Base-by-base conservation (phyloP, 768 basidiomycete species). In the Collybia mongolica region DNA sequence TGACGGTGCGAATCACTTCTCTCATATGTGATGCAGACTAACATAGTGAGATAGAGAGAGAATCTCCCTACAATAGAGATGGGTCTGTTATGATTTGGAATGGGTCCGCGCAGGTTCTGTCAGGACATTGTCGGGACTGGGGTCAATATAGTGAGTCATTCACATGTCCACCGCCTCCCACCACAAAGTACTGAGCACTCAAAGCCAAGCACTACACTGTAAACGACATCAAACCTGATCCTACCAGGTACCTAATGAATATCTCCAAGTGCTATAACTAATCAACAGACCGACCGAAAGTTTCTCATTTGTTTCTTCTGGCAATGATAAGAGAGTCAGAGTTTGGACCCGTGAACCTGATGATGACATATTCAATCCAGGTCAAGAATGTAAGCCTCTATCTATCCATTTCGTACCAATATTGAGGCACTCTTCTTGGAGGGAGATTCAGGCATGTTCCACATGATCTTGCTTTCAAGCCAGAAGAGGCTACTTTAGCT, bases 211-310 rank as follows among this genome's bases (percentile, higher is more conserved):
- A 83, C 52, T 84, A 82, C 51, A 69, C 77, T 0, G 73, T 86
- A 0, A 74, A 76, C 43, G 81, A 84, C 50, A 68, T 83, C 35
- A 76, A 75, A 18, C 80, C 83, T 49, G 75, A 81, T 57, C 80
- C 82, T 1, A 56, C 49, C 51, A 69, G 73, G 81, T 79, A 59
- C 50, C 14, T 68, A n/a, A 36, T 22, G 48, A n/a, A 22, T 29
- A 5, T 15, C 23, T n/a, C 8, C 40, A 49, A 9, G 46, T 24
- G 32, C 15, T 8, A 26, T 36, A 55, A 48, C 49, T 22, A 46
- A 19, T 38, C 48, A 5, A 44, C 4, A n/a, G 24, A 39, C 18
- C 22, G 24, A 39, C 18, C 22, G 3, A 18, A 39, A 82, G 80
- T 23, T 56, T 68, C 9, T 62, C 57, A 2, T 71, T 83, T 50